A percentile compares a stretch with the other conserved stretches of the same genome.
These are phyloP conservation scores for Iris macrosiphon DNA, from an alignment of 106 monocot species.

Conservation along the genomic window DNA sequence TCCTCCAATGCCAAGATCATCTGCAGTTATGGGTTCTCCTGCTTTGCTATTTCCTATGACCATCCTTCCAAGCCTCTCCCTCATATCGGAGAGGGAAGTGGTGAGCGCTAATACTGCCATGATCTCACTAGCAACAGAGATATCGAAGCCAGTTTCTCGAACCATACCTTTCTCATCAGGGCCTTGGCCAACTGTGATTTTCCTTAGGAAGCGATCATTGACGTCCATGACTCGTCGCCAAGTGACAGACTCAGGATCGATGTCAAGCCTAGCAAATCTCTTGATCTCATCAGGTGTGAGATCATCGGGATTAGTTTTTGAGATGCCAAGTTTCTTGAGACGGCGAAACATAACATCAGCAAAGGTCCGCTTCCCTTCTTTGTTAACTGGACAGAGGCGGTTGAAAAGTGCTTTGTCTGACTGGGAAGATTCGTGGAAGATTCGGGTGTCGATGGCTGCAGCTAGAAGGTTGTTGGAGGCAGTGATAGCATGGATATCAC, in stretches of 20 bases:
- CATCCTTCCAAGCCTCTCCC: constrained; percentile 89
- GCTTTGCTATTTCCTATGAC: constrained; percentile 82
- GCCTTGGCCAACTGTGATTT: constrained; percentile 91
- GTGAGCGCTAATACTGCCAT: constrained; percentile 97
- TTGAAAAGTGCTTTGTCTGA: constrained; percentile 97
- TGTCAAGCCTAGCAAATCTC: constrained; percentile 83
- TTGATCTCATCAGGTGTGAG: constrained; percentile 85
- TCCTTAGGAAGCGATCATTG: constrained; percentile 87
- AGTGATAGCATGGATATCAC: constrained; percentile 97
- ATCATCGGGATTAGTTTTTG: constrained; percentile 70
- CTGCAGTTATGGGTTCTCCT: constrained; percentile 88
- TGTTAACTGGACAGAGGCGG: constrained; percentile 83
- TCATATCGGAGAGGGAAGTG: constrained; percentile 91
- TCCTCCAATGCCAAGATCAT: constrained; percentile 94
- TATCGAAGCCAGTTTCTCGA: constrained; percentile 89
- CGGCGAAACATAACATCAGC: constrained; percentile 81
- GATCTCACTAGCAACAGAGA: constrained; percentile 93
- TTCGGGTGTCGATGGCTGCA: constrained; percentile 84
- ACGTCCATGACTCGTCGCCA: constrained; percentile 99
- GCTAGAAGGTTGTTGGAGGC: constrained; percentile 98
- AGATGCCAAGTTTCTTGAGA: constrained; percentile 82
- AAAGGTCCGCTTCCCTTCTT: constrained; percentile 74
- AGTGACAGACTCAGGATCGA: constrained; percentile 82
- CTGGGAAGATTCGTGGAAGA: constrained; percentile 90
- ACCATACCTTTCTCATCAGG: constrained; percentile 92